Evolutionary conservation across 1,139 yeast genomes (phyloP).

Genomic region (Pichia sp.): DNA sequence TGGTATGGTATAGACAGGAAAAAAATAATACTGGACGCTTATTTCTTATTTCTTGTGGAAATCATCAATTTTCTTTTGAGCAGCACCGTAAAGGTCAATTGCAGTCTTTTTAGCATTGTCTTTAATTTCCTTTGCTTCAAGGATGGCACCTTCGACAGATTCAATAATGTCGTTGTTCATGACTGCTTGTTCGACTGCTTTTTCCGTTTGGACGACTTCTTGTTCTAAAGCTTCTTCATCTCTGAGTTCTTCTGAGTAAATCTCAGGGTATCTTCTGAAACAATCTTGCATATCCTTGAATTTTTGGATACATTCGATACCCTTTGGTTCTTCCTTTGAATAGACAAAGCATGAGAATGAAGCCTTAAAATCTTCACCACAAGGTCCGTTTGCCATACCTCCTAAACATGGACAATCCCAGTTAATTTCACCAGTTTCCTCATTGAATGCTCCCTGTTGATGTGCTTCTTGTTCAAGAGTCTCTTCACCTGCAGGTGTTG

Average conservation of each 20-base stretch:
- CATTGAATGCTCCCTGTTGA: conserved; percentile 63
- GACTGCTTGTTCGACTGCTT: conserved; percentile 15
- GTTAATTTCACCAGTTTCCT: conserved; percentile 97
- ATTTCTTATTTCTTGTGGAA: conserved; percentile 13
- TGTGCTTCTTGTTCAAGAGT: conserved; percentile 17
- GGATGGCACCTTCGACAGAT: conserved; percentile 16
- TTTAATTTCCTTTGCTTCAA: conserved; percentile 24
- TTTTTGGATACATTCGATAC: conserved; percentile 91
- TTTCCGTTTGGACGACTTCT: conserved; percentile 11
- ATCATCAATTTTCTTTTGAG: conserved; percentile 17
- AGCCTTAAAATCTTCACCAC: conserved; percentile 95
- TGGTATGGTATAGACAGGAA: too few species aligned
- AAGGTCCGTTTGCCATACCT: conserved; percentile 98
- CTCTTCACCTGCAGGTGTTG: conserved; percentile 4
- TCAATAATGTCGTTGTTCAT: conserved; percentile 16
- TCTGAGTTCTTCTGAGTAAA: conserved; percentile 85
- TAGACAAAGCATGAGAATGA: conserved; percentile 95
- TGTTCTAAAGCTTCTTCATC: conserved; percentile 51
- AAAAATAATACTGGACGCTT: too few species aligned
- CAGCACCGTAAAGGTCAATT: conserved; percentile 13
- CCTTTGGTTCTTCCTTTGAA: conserved; percentile 95
- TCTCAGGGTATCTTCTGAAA: conserved; percentile 89
- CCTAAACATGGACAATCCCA: conserved; percentile 99
- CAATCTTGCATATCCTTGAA: conserved; percentile 92
- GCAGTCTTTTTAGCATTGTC: conserved; percentile 7